Conservation (phyloP, 2,329 filamentous ascomycete genomes). For the Seiridium cupressi region DNA sequence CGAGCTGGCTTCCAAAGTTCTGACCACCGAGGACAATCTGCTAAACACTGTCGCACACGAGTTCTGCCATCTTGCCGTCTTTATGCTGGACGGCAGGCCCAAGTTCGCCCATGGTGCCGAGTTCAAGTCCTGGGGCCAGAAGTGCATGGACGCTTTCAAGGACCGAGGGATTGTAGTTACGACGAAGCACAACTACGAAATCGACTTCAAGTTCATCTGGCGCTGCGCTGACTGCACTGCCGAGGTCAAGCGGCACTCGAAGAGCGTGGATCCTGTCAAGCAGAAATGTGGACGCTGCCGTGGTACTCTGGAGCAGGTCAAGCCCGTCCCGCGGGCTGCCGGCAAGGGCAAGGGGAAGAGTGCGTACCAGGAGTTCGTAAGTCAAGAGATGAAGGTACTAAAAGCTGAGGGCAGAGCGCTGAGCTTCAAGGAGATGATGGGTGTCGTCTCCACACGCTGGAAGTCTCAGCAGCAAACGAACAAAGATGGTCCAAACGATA, state of each 20-base stretch:
- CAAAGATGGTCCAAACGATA: conserved; percentile 64
- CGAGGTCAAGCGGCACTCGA: conserved; percentile 81
- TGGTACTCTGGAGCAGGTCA: conserved; percentile 69
- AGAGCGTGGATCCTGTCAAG: conserved; percentile 71
- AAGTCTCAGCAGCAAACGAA: conserved; percentile 64
- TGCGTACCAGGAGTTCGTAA: conserved; percentile 53
- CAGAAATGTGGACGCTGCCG: conserved; percentile 80
- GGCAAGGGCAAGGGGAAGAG: conserved; percentile 25
- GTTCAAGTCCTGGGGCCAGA: conserved; percentile 74
- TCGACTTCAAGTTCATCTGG: conserved; percentile 93
- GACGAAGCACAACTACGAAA: conserved; percentile 85
- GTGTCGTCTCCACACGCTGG: conserved; percentile 53
- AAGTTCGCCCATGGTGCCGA: conserved; percentile 79
- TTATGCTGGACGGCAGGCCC: conserved; percentile 76
- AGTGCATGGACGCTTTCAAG: conserved; percentile 55
- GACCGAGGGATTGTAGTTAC: conserved; percentile 72
- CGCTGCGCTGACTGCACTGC: conserved; percentile 65
- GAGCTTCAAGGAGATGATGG: conserved; percentile 66
- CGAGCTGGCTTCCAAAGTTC: conserved; percentile 85
- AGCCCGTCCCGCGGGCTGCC: conserved; percentile 64
- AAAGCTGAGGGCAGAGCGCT: conserved; percentile 22
- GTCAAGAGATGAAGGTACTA: conserved; percentile 18
- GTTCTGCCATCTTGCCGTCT: conserved; percentile 91
- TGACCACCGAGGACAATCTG: conserved; percentile 73
- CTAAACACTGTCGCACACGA: conserved; percentile 94